Percentiles rank a stretch among this genome's conserved stretches.
Evolutionary conservation across 352 stramenopile species (phyloP).

Genomic region (Globisporangium solare): DNA sequence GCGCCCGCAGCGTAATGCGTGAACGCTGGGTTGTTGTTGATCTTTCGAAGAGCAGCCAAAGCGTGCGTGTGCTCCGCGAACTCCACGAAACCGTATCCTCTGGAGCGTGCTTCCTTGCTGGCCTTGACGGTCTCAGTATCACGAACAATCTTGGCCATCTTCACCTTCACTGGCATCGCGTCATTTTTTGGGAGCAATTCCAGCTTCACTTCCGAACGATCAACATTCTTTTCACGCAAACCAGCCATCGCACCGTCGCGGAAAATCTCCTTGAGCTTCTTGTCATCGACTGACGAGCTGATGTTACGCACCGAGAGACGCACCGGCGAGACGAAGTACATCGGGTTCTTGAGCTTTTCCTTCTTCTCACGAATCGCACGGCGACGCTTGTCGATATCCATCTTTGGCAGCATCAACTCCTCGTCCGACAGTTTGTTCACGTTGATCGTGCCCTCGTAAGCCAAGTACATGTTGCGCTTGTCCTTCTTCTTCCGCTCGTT

Average conservation of each 20-base stretch:
- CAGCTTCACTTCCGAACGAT: conserved; percentile 72
- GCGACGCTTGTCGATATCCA: conserved; percentile 93
- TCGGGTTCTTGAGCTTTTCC: conserved; percentile 94
- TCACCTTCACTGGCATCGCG: conserved; percentile 57
- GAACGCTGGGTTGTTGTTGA: conserved; percentile 98
- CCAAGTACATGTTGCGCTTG: conserved; percentile 95
- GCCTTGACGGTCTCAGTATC: conserved; percentile 64
- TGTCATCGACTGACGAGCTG: conserved; percentile 81
- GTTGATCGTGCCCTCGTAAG: conserved; percentile 93
- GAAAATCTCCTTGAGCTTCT: conserved; percentile 88
- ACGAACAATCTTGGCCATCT: conserved; percentile 80
- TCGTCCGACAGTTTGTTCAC: conserved; percentile 89
- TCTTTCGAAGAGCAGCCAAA: conserved; percentile 90
- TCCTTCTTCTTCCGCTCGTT: conserved; percentile 78
- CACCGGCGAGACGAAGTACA: conserved; percentile 96
- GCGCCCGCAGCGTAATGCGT: conserved; percentile 51
- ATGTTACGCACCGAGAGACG: conserved; percentile 95
- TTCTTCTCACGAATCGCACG: conserved; percentile 93
- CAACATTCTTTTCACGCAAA: conserved; percentile 70
- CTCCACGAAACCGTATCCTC: conserved; percentile 94
- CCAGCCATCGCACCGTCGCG: conserved; percentile 70
- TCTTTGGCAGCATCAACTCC: conserved; percentile 78
- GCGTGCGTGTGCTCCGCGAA: conserved; percentile 96
- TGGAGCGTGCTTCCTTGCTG: conserved; percentile 53
- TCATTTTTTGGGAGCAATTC: conserved; percentile 42